Percentiles rank a stretch among this genome's conserved stretches.
Conservation (phyloP, 2,329 filamentous ascomycete species). For the Trichoderma aggressivum region DNA sequence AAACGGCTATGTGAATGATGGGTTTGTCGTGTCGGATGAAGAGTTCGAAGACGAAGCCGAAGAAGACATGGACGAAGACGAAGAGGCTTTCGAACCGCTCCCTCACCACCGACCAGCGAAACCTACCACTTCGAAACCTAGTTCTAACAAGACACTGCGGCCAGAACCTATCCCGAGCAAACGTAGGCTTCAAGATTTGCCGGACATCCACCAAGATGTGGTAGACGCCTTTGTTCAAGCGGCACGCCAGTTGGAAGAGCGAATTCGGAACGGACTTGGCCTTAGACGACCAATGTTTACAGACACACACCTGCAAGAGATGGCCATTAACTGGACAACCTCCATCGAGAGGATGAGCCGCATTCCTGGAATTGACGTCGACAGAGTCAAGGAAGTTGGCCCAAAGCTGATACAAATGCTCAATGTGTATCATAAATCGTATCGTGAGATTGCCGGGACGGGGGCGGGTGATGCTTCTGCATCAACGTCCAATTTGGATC, state of each 20-base stretch:
- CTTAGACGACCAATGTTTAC: constrained; percentile 62
- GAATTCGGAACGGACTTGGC: constrained; percentile 57
- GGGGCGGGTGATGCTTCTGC: constrained; percentile 16
- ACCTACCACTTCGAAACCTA: constrained; percentile 22
- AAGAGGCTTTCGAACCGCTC: constrained; percentile 47
- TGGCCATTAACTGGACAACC: constrained; percentile 67
- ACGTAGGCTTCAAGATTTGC: constrained; percentile 50
- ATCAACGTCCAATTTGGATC: constrained; percentile 25
- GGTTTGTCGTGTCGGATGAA: constrained; percentile 46
- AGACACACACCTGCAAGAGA: constrained; percentile 65
- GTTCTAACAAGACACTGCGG: constrained; percentile 41
- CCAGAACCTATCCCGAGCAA: constrained; percentile 54
- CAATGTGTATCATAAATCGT: constrained; percentile 43
- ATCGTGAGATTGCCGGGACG: constrained; percentile 35
- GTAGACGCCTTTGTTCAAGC: constrained; percentile 63
- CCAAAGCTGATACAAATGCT: constrained; percentile 59
- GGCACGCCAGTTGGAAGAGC: constrained; percentile 58
- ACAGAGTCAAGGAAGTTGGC: constrained; percentile 62
- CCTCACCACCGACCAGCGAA: constrained; percentile 37
- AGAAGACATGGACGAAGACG: constrained; percentile 27
- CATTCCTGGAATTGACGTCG: constrained; percentile 60
- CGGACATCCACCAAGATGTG: constrained; percentile 59
- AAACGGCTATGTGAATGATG: constrained; percentile 48
- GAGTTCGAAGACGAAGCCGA: constrained; percentile 34
- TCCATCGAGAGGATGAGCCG: constrained; percentile 58